phyloP scores from a whole-genome alignment of 2,329 filamentous ascomycete species.

The Trichoderma sp. region DNA sequence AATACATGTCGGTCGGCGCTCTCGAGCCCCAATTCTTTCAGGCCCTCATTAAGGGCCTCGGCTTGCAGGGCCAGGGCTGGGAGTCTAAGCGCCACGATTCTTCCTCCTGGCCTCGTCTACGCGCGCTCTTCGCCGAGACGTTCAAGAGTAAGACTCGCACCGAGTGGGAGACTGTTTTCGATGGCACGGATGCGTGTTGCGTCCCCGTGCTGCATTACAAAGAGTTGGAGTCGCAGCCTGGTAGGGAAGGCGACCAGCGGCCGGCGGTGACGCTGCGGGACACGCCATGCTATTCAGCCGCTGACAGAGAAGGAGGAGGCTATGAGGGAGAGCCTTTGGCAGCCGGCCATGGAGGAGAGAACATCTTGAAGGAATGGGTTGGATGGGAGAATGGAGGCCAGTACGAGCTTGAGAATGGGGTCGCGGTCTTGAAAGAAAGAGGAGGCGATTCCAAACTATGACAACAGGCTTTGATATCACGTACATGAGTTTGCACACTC shows the following conservation, averaged over 20 bases:
- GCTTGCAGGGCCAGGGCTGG: conserved; percentile 53
- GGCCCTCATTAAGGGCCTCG: conserved; percentile 66
- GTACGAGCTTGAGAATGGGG: conserved; percentile 66
- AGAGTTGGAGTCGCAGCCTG: conserved; percentile 61
- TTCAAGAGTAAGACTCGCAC: conserved; percentile 71
- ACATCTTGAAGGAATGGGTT: conserved; percentile 68
- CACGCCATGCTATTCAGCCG: conserved; percentile 57
- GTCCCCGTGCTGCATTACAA: conserved; percentile 79
- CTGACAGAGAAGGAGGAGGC: conserved; percentile 48
- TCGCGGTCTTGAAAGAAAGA: conserved; percentile 51
- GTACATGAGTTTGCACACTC: background rate
- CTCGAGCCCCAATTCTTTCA: conserved; percentile 85
- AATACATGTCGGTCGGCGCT: conserved; percentile 85
- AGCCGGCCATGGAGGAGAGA: conserved; percentile 73
- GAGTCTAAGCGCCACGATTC: conserved; percentile 60
- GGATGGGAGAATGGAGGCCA: conserved; percentile 74
- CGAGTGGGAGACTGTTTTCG: conserved; percentile 86
- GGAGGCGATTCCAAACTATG: background rate
- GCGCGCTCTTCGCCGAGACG: conserved; percentile 56
- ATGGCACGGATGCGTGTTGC: conserved; percentile 88
- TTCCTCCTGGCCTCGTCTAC: conserved; percentile 67
- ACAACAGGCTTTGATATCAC: background rate
- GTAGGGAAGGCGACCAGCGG: conserved; percentile 66
- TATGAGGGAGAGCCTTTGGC: conserved; percentile 62
- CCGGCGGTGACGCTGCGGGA: conserved; percentile 67